Conservation (phyloP, 257 asterid genomes). For the Eustoma russellianum region DNA sequence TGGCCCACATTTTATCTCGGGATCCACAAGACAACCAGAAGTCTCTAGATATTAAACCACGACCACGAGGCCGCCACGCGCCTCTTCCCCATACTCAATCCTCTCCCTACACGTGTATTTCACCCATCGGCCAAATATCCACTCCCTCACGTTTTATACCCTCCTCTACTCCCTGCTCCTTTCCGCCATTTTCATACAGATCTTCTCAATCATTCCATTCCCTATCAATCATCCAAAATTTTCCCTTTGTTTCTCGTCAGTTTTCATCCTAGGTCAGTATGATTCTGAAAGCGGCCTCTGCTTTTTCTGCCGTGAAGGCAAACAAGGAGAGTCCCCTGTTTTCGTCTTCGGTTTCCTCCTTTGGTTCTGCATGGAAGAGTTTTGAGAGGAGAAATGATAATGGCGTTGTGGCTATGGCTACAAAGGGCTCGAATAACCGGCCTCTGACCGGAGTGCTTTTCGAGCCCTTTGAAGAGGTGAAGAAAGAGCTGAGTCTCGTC, state of each 20-base stretch:
- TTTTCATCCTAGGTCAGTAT: conserved; percentile 6
- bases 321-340: conserved; percentile 19
- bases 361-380: conserved; percentile 16
- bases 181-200: neutral
- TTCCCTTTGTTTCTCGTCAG: neutral
- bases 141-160: conserved; percentile 7
- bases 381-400: conserved; percentile 24
- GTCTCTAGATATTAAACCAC: neutral
- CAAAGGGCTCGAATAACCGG: conserved; percentile 43
- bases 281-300: conserved; percentile 28
- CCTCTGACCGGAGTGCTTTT: conserved; percentile 72
- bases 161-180: neutral
- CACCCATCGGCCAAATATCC: conserved; percentile 29
- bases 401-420: conserved; percentile 35
- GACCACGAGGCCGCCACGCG: conserved; percentile 52
- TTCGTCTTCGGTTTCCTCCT: conserved; percentile 21
- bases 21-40: conserved; percentile 3
- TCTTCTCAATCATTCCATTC: neutral
- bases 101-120: conserved; percentile 23
- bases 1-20: neutral
- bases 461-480: conserved; percentile 91
- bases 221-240: neutral
- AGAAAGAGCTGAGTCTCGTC: conserved; percentile 72
- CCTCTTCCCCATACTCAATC: conserved; percentile 26
- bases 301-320: conserved; percentile 24